phyloP scores from a whole-genome alignment of 371 early-diverging fungal species.

The Homolaphlyctis polyrhiza region DNA sequence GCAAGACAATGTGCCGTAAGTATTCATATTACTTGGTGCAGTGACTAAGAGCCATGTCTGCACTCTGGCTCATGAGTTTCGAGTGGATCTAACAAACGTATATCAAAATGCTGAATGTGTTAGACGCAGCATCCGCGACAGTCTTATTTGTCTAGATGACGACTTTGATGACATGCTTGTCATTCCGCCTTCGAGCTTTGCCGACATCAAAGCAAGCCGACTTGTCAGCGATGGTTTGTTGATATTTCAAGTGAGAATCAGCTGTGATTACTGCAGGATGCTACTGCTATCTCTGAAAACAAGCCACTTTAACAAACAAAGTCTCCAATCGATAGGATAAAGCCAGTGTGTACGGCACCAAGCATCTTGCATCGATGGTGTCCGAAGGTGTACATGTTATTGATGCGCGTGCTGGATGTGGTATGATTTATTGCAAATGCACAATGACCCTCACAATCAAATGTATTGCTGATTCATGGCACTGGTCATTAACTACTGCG shows the following conservation, averaged over 20 bases:
- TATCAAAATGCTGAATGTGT: too few species aligned
- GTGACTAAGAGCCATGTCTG: too few species aligned
- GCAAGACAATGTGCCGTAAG: not conserved
- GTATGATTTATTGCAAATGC: too few species aligned
- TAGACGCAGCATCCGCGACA: too few species aligned
- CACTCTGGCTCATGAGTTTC: too few species aligned
- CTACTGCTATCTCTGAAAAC: too few species aligned
- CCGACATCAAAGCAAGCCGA: constrained; percentile 76
- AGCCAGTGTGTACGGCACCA: constrained; percentile 50
- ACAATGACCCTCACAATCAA: too few species aligned
- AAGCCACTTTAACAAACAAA: not conserved
- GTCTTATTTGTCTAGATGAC: constrained; percentile 43
- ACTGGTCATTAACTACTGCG: not conserved
- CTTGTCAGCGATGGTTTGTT: constrained; percentile 69
- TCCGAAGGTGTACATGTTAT: constrained; percentile 53
- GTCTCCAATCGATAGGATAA: constrained; percentile 63
- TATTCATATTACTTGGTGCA: too few species aligned
- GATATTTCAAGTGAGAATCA: constrained; percentile 65
- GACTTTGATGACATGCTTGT: constrained; percentile 79
- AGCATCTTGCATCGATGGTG: constrained; percentile 17
- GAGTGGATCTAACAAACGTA: too few species aligned
- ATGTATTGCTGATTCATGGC: not conserved
- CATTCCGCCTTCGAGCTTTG: constrained; percentile 64
- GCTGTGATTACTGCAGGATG: not conserved
- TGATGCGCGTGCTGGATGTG: constrained; percentile 66